Percentiles rank a stretch among this genome's conserved stretches.
Evolutionary conservation across 306 rosid genomes (phyloP).

Genomic region (Castanospermum australe): DNA sequence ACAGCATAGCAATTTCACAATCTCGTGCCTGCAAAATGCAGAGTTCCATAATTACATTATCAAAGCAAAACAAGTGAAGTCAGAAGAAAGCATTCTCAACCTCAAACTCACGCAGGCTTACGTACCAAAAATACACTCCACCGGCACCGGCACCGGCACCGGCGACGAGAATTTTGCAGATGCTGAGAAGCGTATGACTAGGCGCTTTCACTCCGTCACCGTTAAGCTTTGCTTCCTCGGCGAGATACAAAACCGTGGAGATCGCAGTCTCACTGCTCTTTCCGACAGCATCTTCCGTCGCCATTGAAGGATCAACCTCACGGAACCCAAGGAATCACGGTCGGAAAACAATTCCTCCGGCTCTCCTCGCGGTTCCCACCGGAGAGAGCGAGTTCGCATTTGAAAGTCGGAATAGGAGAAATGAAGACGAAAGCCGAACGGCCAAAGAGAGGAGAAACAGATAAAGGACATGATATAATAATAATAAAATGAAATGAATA

Average conservation of each 20-base stretch:
- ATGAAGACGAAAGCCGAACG: background rate
- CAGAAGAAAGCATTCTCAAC: no score
- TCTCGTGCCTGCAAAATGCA: background rate
- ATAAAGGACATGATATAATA: no score
- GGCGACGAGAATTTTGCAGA: slow-evolving; percentile 66
- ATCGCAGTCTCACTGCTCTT: slow-evolving; percentile 39
- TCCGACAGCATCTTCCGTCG: slow-evolving; percentile 41
- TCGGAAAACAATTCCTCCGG: background rate
- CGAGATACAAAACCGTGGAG: slow-evolving; percentile 42
- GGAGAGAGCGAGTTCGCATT: background rate
- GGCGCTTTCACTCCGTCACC: slow-evolving; percentile 52
- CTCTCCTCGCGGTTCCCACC: background rate
- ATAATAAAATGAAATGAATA: no score
- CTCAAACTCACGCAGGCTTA: no score
- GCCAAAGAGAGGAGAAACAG: no score
- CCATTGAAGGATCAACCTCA: slow-evolving; percentile 38
- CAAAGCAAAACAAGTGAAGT: background rate
- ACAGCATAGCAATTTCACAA: background rate
- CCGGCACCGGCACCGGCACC: slow-evolving; percentile 92
- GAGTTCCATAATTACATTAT: background rate
- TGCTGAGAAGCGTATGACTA: slow-evolving; percentile 39
- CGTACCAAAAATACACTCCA: no score
- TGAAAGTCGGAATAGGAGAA: background rate
- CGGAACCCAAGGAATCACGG: slow-evolving; percentile 2
- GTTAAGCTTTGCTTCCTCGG: slow-evolving; percentile 47